Evolutionary conservation across 2,329 filamentous ascomycete genomes (phyloP), one percentile per base, ranked within the genome.

Genomic region (Exophiala bonariae): DNA sequence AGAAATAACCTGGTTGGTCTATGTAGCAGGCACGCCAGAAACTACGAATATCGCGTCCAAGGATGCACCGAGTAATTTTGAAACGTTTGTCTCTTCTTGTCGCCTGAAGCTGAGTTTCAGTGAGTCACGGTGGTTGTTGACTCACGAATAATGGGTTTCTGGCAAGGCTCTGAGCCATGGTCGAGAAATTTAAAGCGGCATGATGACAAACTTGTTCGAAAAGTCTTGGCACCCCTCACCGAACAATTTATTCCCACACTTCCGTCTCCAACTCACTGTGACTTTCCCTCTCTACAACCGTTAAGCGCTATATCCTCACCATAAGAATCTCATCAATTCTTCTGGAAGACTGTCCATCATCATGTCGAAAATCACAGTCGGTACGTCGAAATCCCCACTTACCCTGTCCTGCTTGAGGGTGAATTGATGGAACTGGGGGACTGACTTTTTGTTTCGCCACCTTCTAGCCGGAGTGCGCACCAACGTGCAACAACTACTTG

Each of bases 401-500:
- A 8, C 11, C n/a, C 22, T 20, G 16, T 17, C 14, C 30, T 6
- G 17, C 5, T 34, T 32, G 13, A n/a, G n/a, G n/a, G n/a, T n/a
- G n/a, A n/a, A n/a, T n/a, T n/a, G n/a, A n/a, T 16, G 33, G 50
- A 46, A 53, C 61, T 59, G 45, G 23, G 11, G 11, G 11, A 26
- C 23, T 26, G 23, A 26, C 23, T 26, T 11, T 26, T 6, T 11
- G 50, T 53, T 23, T 23, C 30, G 18, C 35, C 22, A 16, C 33
- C 41, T 40, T 59, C 60, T 55, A 81, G 89, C 89, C 83, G 89
- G 90, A 87, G 90, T 95, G 82, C 89, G 91, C 82, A 80, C 83
- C 74, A 92, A 97, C 80, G 89, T 97, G 74, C 79, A 86, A 75
- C 83, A 93, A 74, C 83, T 99, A 69, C 87, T 99, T 68, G 86